Conservation (phyloP, 306 rosid species). For the Trifolium dubium region DNA sequence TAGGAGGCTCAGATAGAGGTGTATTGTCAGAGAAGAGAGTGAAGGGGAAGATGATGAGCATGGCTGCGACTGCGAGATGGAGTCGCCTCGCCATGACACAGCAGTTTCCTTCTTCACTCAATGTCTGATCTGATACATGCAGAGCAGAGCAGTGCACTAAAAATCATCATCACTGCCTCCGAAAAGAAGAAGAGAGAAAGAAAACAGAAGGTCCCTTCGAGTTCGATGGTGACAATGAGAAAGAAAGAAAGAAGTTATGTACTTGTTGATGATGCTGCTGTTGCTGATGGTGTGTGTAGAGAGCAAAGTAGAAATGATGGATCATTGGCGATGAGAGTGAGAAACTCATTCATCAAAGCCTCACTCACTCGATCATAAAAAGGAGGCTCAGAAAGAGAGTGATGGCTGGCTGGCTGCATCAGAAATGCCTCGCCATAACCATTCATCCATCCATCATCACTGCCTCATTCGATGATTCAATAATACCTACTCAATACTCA, state of each 20-base stretch:
- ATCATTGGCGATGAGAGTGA: slow-evolving; percentile 1
- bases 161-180: slow-evolving; percentile 11
- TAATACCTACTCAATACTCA: too few species aligned
- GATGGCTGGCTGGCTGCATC: slow-evolving; percentile 6
- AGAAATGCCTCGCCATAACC: slow-evolving; percentile 7
- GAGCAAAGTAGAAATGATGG: background rate
- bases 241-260: background rate
- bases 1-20: slow-evolving; percentile 12
- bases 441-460: background rate
- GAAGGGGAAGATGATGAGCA: background rate
- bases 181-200: background rate
- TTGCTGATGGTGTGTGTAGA: background rate
- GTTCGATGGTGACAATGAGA: background rate
- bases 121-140: background rate
- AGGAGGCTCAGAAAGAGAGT: background rate
- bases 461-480: background rate
- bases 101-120: background rate
- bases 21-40: background rate
- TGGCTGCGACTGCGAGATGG: background rate
- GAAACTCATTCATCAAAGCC: background rate
- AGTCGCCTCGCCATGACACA: background rate
- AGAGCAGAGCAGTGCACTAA: background rate
- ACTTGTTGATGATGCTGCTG: background rate
- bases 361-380: background rate
- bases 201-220: background rate